These are phyloP conservation scores for Erythrobasidium hasegawianum DNA, from an alignment of 1,284 basidiomycete species.

Conservation along the genomic window DNA sequence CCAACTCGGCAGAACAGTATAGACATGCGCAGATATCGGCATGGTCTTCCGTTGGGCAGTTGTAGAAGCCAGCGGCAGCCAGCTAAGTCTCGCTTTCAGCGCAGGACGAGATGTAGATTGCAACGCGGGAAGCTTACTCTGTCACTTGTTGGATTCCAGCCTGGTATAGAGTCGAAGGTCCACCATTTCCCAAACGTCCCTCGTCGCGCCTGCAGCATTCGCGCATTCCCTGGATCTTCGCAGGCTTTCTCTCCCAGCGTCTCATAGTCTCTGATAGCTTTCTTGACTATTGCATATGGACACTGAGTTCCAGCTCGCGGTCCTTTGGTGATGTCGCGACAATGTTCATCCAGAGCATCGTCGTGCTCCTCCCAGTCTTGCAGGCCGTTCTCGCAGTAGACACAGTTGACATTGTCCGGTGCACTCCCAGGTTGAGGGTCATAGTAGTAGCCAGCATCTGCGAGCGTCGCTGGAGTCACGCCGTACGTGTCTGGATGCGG, in stretches of 20 bases:
- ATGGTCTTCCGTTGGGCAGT: slow-evolving; percentile 44
- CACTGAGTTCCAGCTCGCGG: slow-evolving; percentile 5
- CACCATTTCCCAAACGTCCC: slow-evolving; percentile 46
- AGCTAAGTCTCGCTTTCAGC: slow-evolving; percentile 35
- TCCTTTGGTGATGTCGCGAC: slow-evolving; percentile 9
- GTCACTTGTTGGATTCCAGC: slow-evolving; percentile 48
- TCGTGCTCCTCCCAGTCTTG: slow-evolving; percentile 44
- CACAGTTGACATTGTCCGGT: slow-evolving; percentile 45
- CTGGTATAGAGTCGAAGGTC: slow-evolving; percentile 48
- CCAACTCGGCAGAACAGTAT: slow-evolving; percentile 46
- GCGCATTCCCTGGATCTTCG: slow-evolving; percentile 43
- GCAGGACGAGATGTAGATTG: not conserved
- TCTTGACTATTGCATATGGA: slow-evolving; percentile 33
- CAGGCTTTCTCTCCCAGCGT: slow-evolving; percentile 32
- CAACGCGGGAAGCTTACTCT: slow-evolving; percentile 34
- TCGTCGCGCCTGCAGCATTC: slow-evolving; percentile 44
- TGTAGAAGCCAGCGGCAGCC: slow-evolving; percentile 48
- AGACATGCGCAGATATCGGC: slow-evolving; percentile 47
- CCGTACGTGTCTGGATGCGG: slow-evolving; percentile 33
- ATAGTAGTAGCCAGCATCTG: slow-evolving; percentile 45
- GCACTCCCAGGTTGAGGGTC: slow-evolving; percentile 35
- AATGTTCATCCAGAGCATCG: slow-evolving; percentile 39
- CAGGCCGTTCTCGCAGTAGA: slow-evolving; percentile 40
- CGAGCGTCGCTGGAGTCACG: slow-evolving; percentile 44
- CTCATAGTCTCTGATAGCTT: slow-evolving; percentile 19